Conservation (phyloP, 2,329 filamentous ascomycete species). For the Aspergillus caelatus region DNA sequence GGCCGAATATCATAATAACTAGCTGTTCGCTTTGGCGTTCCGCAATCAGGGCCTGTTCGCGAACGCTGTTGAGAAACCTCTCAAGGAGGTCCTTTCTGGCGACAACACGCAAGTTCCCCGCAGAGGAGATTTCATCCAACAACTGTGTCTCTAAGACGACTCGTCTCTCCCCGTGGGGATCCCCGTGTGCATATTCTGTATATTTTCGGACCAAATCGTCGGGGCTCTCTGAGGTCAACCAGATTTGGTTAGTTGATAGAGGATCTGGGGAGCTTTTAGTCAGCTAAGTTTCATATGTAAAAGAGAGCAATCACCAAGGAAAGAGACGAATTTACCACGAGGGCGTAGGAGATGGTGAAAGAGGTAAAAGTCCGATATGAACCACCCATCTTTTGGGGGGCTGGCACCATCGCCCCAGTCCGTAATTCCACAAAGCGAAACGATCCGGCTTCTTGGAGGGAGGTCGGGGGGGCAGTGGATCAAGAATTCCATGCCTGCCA, state of each 20-base stretch:
- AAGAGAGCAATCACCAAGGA: neutral
- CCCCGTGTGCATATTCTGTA: conserved; percentile 18
- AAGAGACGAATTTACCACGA: conserved; percentile 2
- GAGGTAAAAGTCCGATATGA: conserved; percentile 16
- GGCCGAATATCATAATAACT: conserved; percentile 19
- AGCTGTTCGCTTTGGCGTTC: conserved; percentile 13
- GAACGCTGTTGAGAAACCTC: conserved; percentile 14
- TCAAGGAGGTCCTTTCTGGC: conserved; percentile 15
- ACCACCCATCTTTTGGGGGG: conserved; percentile 13
- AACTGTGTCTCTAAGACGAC: conserved; percentile 17
- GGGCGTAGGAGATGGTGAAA: conserved; percentile 11
- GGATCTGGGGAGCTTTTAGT: conserved; percentile 2
- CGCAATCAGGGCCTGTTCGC: conserved; percentile 17
- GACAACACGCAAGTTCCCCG: conserved; percentile 15
- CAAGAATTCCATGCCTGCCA: conserved; percentile 4
- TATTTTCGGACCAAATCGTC: conserved; percentile 17
- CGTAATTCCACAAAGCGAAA: conserved; percentile 8
- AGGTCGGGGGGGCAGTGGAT: conserved; percentile 7
- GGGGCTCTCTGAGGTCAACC: conserved; percentile 16
- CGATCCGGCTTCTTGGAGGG: conserved; percentile 4
- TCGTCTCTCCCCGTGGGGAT: conserved; percentile 10
- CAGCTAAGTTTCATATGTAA: neutral
- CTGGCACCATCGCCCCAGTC: neutral
- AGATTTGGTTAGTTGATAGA: conserved; percentile 13
- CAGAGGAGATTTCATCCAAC: conserved; percentile 7